phyloP scores from a whole-genome alignment of 202 grass and related monocot genomes.

The Hordeum pubiflorum region DNA sequence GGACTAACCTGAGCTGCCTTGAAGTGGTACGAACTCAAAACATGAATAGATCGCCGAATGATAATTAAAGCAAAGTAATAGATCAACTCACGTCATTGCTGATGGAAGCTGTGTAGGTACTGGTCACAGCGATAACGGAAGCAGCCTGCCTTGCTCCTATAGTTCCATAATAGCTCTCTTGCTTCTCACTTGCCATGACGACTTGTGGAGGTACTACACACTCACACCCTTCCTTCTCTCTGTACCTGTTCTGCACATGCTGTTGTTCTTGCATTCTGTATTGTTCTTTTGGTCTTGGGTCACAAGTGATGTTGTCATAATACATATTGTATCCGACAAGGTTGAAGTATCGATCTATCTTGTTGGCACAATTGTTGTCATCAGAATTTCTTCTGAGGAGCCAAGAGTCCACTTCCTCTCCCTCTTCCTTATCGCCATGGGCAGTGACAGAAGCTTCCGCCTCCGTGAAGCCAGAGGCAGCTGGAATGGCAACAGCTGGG shows the following conservation, averaged over 20 bases:
- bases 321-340: constrained; percentile 44
- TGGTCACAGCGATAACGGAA: constrained; percentile 24
- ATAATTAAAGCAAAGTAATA: constrained; percentile 29
- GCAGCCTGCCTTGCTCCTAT: constrained; percentile 20
- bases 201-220: constrained; percentile 46
- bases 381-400: constrained; percentile 10
- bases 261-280: constrained; percentile 29
- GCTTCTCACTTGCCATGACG: constrained; percentile 21
- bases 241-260: constrained; percentile 29
- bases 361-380: constrained; percentile 11
- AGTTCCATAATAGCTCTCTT: constrained; percentile 26
- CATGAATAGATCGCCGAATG: neutral
- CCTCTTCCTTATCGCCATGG: constrained; percentile 26
- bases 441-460: neutral
- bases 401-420: constrained; percentile 47
- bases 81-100: constrained; percentile 63
- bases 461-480: constrained; percentile 6
- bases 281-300: constrained; percentile 1
- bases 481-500: constrained; percentile 25
- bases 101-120: constrained; percentile 45
- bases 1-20: neutral
- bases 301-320: constrained; percentile 35
- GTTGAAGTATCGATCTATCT: constrained; percentile 50
- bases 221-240: constrained; percentile 38
- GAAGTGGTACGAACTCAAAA: neutral